phyloP scores from a whole-genome alignment of 1,139 yeast species.

The Hyphopichia pseudoburtonii region DNA sequence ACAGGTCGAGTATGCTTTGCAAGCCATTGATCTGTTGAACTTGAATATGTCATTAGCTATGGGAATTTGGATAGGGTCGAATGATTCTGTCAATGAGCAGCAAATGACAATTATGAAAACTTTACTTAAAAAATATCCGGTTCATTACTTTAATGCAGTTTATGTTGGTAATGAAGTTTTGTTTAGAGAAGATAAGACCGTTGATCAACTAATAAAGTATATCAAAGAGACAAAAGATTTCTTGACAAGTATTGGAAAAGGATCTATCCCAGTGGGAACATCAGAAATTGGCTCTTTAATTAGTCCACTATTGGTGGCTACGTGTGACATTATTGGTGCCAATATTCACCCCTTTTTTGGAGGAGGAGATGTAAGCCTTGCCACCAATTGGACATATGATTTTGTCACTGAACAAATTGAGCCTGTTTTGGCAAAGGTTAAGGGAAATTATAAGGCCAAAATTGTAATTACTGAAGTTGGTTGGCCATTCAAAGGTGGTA shows the following conservation, averaged over 20 bases:
- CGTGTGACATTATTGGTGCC: conserved; percentile 59
- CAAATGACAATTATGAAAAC: conserved; percentile 47
- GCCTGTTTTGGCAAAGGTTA: conserved; percentile 20
- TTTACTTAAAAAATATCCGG: conserved; percentile 46
- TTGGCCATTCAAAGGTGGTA: conserved; percentile 70
- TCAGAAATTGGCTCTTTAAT: conserved; percentile 53
- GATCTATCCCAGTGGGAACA: conserved; percentile 52
- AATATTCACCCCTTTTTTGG: conserved; percentile 71
- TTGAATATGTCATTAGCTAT: conserved; percentile 58
- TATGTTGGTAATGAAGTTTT: conserved; percentile 65
- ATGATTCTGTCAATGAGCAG: conserved; percentile 36
- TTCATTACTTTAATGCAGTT: conserved; percentile 48
- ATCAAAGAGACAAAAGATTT: conserved; percentile 43
- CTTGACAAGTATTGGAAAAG: conserved; percentile 30
- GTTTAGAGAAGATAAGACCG: conserved; percentile 50
- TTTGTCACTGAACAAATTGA: conserved; percentile 46
- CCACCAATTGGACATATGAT: conserved; percentile 55
- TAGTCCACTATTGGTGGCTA: conserved; percentile 31
- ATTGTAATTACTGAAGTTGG: conserved; percentile 64
- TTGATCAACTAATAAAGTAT: conserved; percentile 36
- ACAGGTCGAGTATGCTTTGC: conserved; percentile 53
- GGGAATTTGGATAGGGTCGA: conserved; percentile 63
- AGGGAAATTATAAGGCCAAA: conserved; percentile 15
- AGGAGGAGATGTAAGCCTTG: conserved; percentile 51
- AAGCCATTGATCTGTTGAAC: conserved; percentile 50